These are phyloP conservation scores for Crucihimalaya himalaica DNA, from an alignment of 345 rosid species.

Conservation along the genomic window DNA sequence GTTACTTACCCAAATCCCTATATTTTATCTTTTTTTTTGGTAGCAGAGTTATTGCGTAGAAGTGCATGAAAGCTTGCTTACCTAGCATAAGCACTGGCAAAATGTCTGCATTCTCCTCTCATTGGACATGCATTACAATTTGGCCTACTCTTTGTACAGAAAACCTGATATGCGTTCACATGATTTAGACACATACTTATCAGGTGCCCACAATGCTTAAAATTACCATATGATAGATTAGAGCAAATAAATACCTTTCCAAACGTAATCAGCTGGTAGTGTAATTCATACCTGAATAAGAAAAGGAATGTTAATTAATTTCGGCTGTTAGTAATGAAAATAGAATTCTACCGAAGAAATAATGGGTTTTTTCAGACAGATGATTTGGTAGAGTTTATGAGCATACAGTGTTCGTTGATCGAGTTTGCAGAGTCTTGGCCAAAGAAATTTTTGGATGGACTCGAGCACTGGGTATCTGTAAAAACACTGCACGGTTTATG, in stretches of 20 bases:
- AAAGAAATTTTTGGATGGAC: conserved; percentile 84
- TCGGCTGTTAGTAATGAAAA: conserved; percentile 1
- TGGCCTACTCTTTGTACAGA: conserved; percentile 90
- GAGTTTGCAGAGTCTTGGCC: conserved; percentile 97
- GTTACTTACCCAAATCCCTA: conserved; percentile 9
- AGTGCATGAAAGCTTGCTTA: conserved; percentile 42
- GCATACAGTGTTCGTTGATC: conserved; percentile 84
- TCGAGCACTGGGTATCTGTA: conserved; percentile 86
- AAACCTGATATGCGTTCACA: conserved; percentile 64
- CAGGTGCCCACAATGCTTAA: conserved; percentile 17
- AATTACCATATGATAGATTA: conserved; percentile 12
- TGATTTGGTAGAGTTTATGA: conserved; percentile 29
- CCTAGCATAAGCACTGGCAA: conserved; percentile 99
- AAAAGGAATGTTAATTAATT: conserved; percentile 33
- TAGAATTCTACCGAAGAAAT: neutral
- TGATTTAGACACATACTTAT: conserved; percentile 23
- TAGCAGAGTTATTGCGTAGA: neutral
- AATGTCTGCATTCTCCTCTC: conserved; percentile 97
- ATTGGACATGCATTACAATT: conserved; percentile 98
- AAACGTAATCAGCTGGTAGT: conserved; percentile 93
- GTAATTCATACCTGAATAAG: conserved; percentile 78
- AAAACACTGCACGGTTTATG: conserved; percentile 36
- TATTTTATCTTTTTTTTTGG: neutral
- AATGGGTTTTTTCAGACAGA: conserved; percentile 9
- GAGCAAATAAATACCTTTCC: conserved; percentile 71